Base-by-base conservation (phyloP, 2,329 filamentous ascomycete species). In the Laburnicola sp. region DNA sequence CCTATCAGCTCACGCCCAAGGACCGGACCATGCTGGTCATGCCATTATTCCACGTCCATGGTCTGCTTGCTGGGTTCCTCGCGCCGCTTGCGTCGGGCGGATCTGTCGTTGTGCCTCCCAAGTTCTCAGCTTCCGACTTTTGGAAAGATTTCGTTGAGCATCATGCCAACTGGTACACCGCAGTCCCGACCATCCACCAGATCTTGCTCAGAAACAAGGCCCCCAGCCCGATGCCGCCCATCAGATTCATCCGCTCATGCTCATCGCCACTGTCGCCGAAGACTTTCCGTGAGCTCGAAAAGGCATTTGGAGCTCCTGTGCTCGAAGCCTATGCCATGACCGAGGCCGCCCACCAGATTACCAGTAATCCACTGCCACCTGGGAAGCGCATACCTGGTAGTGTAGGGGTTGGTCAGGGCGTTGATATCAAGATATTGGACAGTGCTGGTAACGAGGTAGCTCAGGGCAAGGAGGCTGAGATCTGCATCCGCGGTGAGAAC, bases 251-350 rank as follows among this genome's bases (percentile, higher is more conserved):
- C 66, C 84, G 91, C 59, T 94, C 89, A 10, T 95, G 91, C 77
- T 93, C 89, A 8, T 91, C 88, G 21, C 89, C 90, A 0, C 79
- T 96, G 10, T 89, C 88, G 2, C 91, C 91, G 0, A 91, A 90
- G 56, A 85, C 85, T 44, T 92, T 94, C 75, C 81, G 89, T 56
- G 86, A 90, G 63, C 82, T 96, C 4, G 90, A 95, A 68, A 80
- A 84, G 62, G 81, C 84, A 0, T 89, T 91, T 70, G 79, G 84
- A 44, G 89, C 91, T 0, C 90, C 91, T 0, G 91, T 96, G 0
- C 80, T 96, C 16, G 91, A 95, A 75, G 91, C 91, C 7, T 95
- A 95, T 65, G 91, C 91, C 59, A 96, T 96, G 91, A 95, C 91
- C 35, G 91, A 95, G 76, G 91, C 89, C 5, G 85, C 91, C 3